phyloP scores from a whole-genome alignment of 257 asterid genomes.

The Capsicum baccatum region DNA sequence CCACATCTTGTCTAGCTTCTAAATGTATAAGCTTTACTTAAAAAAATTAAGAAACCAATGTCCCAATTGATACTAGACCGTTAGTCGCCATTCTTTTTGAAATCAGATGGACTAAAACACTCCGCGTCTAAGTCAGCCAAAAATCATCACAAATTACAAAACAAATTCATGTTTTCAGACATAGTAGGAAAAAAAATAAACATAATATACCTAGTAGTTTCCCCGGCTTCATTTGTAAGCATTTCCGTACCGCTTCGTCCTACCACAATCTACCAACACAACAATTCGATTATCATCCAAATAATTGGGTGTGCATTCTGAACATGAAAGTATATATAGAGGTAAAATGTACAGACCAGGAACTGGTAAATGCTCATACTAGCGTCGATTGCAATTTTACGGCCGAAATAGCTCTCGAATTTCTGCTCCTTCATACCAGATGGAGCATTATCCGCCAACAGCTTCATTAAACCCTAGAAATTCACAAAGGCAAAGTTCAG shows the following conservation, averaged over 20 bases:
- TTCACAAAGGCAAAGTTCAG: conserved; percentile 9
- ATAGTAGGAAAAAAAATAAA: not conserved
- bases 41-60: not conserved
- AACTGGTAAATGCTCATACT: conserved; percentile 99
- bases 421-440: conserved; percentile 90
- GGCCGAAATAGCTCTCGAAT: conserved; percentile 94
- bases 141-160: not conserved
- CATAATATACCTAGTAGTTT: conserved; percentile 76
- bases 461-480: conserved; percentile 90
- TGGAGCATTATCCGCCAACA: conserved; percentile 94
- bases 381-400: conserved; percentile 96
- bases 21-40: not conserved
- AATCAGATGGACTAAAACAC: not conserved
- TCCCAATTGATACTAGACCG: not conserved
- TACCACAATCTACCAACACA: conserved; percentile 78
- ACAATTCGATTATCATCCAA: conserved; percentile 9
- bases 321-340: conserved; percentile 19
- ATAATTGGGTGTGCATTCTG: conserved; percentile 17
- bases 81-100: not conserved
- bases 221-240: conserved; percentile 98
- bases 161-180: not conserved
- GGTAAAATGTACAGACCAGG: conserved; percentile 56
- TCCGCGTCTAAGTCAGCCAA: not conserved
- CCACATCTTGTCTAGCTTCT: not conserved
- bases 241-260: conserved; percentile 90